Evolutionary conservation across 495 filamentous ascomycete species (phyloP).

Genomic region (Trichoderma gamsii): DNA sequence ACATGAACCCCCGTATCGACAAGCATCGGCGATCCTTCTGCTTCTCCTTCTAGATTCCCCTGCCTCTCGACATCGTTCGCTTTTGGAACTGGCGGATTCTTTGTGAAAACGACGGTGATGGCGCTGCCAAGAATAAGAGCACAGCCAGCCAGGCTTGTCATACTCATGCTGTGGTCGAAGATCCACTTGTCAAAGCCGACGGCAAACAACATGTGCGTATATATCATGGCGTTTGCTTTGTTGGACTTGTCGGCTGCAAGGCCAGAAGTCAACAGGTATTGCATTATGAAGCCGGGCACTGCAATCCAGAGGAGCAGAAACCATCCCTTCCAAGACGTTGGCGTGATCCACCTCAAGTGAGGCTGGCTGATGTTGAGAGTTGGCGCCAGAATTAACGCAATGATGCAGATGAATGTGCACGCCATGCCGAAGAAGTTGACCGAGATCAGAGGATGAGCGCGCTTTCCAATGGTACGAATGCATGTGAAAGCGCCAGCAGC

Average conservation of each 20-base stretch:
- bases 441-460: conserved; percentile 76
- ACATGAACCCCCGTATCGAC: conserved; percentile 1
- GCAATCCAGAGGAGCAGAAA: conserved; percentile 61
- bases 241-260: conserved; percentile 60
- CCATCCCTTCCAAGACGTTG: conserved; percentile 61
- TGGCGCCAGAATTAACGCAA: conserved; percentile 50
- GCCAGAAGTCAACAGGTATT: conserved; percentile 80
- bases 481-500: conserved; percentile 69
- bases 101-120: conserved; percentile 65
- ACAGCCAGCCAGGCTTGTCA: conserved; percentile 64
- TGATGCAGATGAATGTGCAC: conserved; percentile 58
- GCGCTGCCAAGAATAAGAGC: conserved; percentile 75
- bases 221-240: conserved; percentile 82
- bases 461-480: conserved; percentile 77
- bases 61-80: conserved; percentile 18
- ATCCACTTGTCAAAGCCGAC: conserved; percentile 73
- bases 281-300: conserved; percentile 74
- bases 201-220: conserved; percentile 90
- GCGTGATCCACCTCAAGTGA: conserved; percentile 56
- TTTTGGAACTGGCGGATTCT: conserved; percentile 26
- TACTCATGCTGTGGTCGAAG: conserved; percentile 63
- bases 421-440: conserved; percentile 80
- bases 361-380: conserved; percentile 40
- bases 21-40: conserved; percentile 23
- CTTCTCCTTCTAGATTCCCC: conserved; percentile 16